Conservation (phyloP, 345 rosid species). For the Salix exigua region DNA sequence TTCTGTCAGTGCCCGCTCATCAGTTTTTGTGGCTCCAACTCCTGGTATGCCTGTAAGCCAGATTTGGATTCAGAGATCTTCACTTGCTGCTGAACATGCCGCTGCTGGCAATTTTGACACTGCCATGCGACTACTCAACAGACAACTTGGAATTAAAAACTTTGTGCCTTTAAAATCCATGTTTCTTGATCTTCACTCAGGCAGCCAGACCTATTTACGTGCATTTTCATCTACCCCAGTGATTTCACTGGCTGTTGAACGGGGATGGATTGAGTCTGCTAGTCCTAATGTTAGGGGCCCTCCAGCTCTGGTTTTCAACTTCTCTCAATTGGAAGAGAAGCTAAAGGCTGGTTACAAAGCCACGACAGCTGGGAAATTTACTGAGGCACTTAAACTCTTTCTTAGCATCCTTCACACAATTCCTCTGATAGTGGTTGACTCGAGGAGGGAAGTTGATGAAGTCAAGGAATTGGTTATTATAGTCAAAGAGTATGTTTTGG, state of each 20-base stretch:
- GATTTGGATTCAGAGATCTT: constrained; percentile 81
- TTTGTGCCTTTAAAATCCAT: constrained; percentile 63
- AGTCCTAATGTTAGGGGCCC: constrained; percentile 84
- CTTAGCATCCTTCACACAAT: constrained; percentile 81
- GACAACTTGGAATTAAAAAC: constrained; percentile 88
- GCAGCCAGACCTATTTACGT: constrained; percentile 78
- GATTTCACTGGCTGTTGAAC: constrained; percentile 71
- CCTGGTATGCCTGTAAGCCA: constrained; percentile 87
- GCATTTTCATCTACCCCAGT: constrained; percentile 79
- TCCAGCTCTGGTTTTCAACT: constrained; percentile 71
- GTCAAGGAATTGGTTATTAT: constrained; percentile 77
- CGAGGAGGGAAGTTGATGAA: constrained; percentile 97
- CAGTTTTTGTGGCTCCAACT: constrained; percentile 76
- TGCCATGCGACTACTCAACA: constrained; percentile 79
- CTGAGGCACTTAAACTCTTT: constrained; percentile 73
- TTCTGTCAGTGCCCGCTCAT: constrained; percentile 51
- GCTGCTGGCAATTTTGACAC: constrained; percentile 92
- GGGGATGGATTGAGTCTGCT: constrained; percentile 75
- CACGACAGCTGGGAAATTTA: constrained; percentile 72
- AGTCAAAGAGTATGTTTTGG: constrained; percentile 82
- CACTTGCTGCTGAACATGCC: constrained; percentile 88
- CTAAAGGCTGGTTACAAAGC: constrained; percentile 88
- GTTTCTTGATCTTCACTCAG: constrained; percentile 70
- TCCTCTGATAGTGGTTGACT: constrained; percentile 83
- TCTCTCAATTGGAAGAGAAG: constrained; percentile 87